Evolutionary conservation across 768 basidiomycete genomes (phyloP), one percentile per base, ranked within the genome.

Genomic region (Lactarius sp.): DNA sequence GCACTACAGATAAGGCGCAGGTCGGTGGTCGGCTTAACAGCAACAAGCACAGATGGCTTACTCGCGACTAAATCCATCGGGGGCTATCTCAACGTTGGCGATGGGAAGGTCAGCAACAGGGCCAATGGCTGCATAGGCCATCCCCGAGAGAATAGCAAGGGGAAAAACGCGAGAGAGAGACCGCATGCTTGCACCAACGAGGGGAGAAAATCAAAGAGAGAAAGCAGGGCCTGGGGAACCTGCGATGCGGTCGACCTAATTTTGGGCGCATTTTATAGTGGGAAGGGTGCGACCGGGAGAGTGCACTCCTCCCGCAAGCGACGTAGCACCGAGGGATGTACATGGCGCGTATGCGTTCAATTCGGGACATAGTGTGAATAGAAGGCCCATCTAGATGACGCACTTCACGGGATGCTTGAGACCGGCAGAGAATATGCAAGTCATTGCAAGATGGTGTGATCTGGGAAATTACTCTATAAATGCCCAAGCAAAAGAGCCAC

Each of bases 1-100:
- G 81, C 67, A 34, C 79, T 80, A 22, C 27, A 39, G 33, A 61
- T 14, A 49, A 16, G 20, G 39, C 33, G 9, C 4, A 1, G 18
- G 13, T 53, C 6, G 10, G 33, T 61, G n/a, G 12, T 20, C 0
- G 12, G 27, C 9, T 3, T n/a, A 36, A 36, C 1, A 37, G 18
- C 9, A 46, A 34, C 3, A 27, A 37, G 8, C n/a, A 27, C 2
- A 16, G 12, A 20, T 27, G 31, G 37, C 54, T 16, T 22, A 64
- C 63, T 52, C 20, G 51, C 72, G 70, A 22, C n/a, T 18, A 51
- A 50, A 70, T 0, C 72, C 72, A 41, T 73, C 71, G 9, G 70
- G 22, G 63, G 60, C 50, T 49, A 72, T 53, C 13, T 64, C n/a
- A 6, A 6, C 36, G 50, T 72, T 69, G 49, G 39, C 46, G 57